phyloP scores from a whole-genome alignment of 2,329 filamentous ascomycete genomes.

The Colletotrichum abscissum region DNA sequence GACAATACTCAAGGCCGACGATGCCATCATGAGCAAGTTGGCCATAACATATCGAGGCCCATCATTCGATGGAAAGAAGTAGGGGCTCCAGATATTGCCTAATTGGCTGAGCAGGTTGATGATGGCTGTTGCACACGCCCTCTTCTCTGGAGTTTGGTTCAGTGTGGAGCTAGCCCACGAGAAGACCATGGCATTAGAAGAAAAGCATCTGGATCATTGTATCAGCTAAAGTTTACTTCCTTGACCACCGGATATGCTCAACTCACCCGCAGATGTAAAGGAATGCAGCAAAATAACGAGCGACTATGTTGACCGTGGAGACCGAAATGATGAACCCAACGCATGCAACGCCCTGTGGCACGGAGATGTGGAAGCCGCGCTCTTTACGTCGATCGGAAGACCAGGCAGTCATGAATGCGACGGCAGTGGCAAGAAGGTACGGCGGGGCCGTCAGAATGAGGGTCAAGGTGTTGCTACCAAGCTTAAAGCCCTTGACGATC shows the following conservation, averaged over 20 bases:
- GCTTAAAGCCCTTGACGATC: constrained; percentile 46
- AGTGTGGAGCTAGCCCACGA: constrained; percentile 48
- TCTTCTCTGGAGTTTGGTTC: constrained; percentile 50
- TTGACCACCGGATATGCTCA: too few species aligned
- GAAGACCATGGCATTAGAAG: constrained; percentile 37
- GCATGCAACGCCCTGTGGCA: constrained; percentile 54
- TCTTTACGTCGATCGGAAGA: constrained; percentile 36
- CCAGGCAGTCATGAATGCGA: constrained; percentile 16
- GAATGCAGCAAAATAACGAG: constrained; percentile 56
- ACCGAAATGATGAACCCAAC: constrained; percentile 69
- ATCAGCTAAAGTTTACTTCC: not conserved
- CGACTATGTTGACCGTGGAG: constrained; percentile 61
- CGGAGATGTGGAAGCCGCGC: constrained; percentile 37
- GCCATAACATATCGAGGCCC: constrained; percentile 43
- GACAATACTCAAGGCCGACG: constrained; percentile 11
- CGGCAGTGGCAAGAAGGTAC: constrained; percentile 37
- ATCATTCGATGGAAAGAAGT: constrained; percentile 46
- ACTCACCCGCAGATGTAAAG: constrained; percentile 42
- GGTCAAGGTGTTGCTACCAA: constrained; percentile 42
- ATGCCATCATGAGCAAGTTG: constrained; percentile 39
- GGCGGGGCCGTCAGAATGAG: constrained; percentile 44
- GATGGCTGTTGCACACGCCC: constrained; percentile 46
- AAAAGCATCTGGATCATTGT: not conserved
- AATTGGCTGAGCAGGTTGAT: constrained; percentile 51
- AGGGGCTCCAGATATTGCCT: constrained; percentile 51